phyloP scores from a whole-genome alignment of 139 green algal species.

The Marvania coccoides region DNA sequence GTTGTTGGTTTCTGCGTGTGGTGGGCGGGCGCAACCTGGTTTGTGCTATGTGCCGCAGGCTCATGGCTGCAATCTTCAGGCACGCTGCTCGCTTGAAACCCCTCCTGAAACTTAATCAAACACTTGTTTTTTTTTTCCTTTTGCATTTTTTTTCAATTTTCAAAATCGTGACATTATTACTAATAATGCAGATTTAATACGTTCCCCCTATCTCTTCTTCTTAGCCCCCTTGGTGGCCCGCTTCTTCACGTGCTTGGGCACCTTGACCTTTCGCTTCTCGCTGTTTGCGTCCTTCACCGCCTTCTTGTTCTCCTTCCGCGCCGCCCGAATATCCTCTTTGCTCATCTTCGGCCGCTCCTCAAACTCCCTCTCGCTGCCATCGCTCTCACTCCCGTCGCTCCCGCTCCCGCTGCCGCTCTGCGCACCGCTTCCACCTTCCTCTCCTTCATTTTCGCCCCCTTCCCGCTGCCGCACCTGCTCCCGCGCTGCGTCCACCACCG shows the following conservation, averaged over 20 bases:
- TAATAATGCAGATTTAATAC: neutral
- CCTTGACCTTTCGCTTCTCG: constrained; percentile 85
- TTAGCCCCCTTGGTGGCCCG: constrained; percentile 40
- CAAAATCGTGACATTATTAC: neutral
- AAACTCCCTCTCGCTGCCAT: constrained; percentile 20
- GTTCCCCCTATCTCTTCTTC: constrained; percentile 42
- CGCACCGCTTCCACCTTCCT: constrained; percentile 1
- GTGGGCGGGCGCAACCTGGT: neutral
- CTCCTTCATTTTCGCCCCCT: neutral
- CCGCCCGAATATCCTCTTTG: constrained; percentile 42
- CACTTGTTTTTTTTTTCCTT: too few relatives aligned
- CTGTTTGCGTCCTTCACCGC: constrained; percentile 79
- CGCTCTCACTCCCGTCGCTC: constrained; percentile 5
- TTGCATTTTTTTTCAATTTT: neutral
- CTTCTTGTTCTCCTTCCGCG: constrained; percentile 64
- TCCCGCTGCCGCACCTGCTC: neutral
- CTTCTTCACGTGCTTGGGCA: constrained; percentile 94
- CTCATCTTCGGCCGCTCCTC: constrained; percentile 33
- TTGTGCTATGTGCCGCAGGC: neutral
- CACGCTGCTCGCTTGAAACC: neutral
- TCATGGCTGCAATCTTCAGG: neutral
- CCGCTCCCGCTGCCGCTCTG: neutral
- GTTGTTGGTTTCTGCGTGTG: neutral
- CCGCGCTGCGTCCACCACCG: neutral
- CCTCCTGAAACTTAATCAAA: too few relatives aligned